Percentiles rank a stretch among this genome's conserved stretches.
Evolutionary conservation across 1,139 yeast species (phyloP).

Genomic region (Suhomyces maxii): DNA sequence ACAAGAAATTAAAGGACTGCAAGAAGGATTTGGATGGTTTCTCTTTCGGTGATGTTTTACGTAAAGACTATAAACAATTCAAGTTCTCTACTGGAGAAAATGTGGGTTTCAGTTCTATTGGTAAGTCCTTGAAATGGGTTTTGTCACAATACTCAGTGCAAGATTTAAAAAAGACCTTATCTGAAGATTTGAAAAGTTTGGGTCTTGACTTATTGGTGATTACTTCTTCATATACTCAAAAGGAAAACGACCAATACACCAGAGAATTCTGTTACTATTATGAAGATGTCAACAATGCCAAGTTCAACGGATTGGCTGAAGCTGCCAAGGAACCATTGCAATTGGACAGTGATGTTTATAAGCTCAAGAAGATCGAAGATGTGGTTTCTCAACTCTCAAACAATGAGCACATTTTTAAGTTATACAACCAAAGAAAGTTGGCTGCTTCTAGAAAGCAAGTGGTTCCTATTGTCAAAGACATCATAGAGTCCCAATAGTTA

Average conservation of each 20-base stretch:
- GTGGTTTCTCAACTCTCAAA: slow-evolving; percentile 2
- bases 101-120: slow-evolving; percentile 78
- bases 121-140: slow-evolving; percentile 65
- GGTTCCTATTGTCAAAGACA: slow-evolving; percentile 58
- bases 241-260: slow-evolving; percentile 41
- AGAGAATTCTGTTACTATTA: slow-evolving; percentile 58
- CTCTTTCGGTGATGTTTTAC: slow-evolving; percentile 56
- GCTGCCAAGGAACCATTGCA: slow-evolving; percentile 21
- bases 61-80: slow-evolving; percentile 85
- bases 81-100: slow-evolving; percentile 36
- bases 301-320: slow-evolving; percentile 26
- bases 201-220: slow-evolving; percentile 55
- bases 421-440: slow-evolving; percentile 54
- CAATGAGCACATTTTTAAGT: slow-evolving; percentile 17
- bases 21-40: slow-evolving; percentile 68
- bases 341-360: slow-evolving; percentile 15
- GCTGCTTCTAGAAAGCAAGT: slow-evolving; percentile 81
- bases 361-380: slow-evolving; percentile 9
- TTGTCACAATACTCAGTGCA: slow-evolving; percentile 28
- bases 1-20: slow-evolving; percentile 46
- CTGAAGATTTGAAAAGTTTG: slow-evolving; percentile 34
- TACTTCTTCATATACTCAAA: slow-evolving; percentile 59
- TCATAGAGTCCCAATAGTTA: slow-evolving; percentile 14
- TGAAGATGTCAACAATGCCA: slow-evolving; percentile 12
- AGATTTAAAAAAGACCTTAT: slow-evolving; percentile 41